phyloP scores from a whole-genome alignment of 306 rosid species.

The Benincasa hispida region DNA sequence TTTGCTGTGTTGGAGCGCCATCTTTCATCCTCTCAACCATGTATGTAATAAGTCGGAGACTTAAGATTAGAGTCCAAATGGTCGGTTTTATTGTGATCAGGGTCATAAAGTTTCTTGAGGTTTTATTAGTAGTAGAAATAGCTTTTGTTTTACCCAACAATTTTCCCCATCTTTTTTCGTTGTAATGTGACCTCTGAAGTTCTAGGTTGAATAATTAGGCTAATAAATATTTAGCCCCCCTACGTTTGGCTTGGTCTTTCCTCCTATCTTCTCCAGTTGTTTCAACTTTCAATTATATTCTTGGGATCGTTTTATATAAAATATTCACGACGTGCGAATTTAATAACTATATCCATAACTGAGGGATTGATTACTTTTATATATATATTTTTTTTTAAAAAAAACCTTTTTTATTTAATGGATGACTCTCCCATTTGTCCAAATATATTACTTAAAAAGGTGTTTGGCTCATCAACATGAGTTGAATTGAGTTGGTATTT shows the following conservation, averaged over 20 bases:
- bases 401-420: no score
- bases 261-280: not conserved
- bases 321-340: no score
- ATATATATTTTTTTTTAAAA: no score
- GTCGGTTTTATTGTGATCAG: not conserved
- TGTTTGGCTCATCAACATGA: no score
- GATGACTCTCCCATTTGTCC: no score
- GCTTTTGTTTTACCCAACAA: not conserved
- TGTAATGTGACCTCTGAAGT: not conserved
- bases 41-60: not conserved
- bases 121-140: not conserved
- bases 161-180: not conserved
- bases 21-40: not conserved
- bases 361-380: no score
- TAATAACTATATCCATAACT: no score
- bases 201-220: not conserved
- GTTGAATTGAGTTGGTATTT: no score
- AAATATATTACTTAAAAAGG: no score
- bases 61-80: not conserved
- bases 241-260: not conserved
- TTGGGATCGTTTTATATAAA: no score
- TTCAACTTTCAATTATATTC: no score
- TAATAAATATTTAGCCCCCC: not conserved
- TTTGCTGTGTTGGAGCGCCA: conserved; percentile 11
- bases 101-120: not conserved